Conservation (phyloP, 176 grass and related monocot species). For the Leersia perrieri region DNA sequence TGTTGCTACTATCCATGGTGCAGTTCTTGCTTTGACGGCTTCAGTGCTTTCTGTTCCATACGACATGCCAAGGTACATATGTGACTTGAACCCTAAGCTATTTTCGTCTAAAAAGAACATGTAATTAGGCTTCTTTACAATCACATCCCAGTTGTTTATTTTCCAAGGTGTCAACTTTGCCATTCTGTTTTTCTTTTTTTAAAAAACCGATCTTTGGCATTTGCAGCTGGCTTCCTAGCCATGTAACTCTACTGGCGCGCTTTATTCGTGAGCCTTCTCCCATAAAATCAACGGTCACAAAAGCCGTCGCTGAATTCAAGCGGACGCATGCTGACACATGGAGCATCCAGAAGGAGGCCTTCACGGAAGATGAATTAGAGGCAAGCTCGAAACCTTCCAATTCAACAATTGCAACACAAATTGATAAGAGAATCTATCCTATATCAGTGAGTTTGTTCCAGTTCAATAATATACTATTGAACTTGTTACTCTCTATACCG, state of each 20-base stretch:
- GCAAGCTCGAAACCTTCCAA: conserved; percentile 37
- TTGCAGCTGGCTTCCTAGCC: conserved; percentile 89
- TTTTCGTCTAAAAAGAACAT: background rate
- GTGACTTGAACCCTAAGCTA: background rate
- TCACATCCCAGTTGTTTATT: background rate
- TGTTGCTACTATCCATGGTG: conserved; percentile 79
- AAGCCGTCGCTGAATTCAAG: conserved; percentile 92
- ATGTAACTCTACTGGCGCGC: conserved; percentile 75
- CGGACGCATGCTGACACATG: conserved; percentile 94
- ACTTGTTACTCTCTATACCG: no score
- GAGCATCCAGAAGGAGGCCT: conserved; percentile 85
- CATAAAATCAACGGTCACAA: conserved; percentile 79
- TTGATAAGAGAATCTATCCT: no score
- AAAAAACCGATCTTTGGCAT: background rate
- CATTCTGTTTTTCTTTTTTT: background rate
- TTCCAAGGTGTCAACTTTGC: background rate
- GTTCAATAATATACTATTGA: no score
- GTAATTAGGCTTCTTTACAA: background rate
- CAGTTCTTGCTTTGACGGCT: conserved; percentile 85
- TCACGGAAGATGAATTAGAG: conserved; percentile 91
- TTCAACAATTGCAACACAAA: background rate
- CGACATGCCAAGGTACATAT: conserved; percentile 86
- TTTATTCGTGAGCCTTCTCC: conserved; percentile 83
- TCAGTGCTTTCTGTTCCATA: conserved; percentile 93
- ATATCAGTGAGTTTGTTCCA: no score